Conservation (phyloP, 2,329 filamentous ascomycete genomes). For the Elsinoe perseae region DNA sequence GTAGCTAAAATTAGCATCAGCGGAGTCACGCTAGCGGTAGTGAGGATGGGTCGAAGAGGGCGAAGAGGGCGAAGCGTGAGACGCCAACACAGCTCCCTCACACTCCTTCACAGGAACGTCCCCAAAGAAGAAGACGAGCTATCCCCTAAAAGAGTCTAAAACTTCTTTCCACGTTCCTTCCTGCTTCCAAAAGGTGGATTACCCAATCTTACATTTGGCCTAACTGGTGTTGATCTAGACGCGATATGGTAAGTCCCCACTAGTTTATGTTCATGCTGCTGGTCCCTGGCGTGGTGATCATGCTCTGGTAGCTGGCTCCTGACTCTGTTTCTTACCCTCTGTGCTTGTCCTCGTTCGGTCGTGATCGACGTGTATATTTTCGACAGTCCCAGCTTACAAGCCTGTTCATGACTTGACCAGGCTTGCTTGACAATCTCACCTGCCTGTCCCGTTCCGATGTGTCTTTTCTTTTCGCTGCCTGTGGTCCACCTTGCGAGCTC, state of each 20-base stretch:
- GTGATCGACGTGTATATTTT: not conserved
- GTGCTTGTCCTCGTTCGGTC: not conserved
- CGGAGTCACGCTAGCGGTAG: slow-evolving; percentile 8
- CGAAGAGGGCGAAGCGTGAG: not conserved
- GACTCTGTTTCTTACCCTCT: not conserved
- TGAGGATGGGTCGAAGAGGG: not conserved
- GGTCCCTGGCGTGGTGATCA: not conserved
- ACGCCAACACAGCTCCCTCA: slow-evolving; percentile 5
- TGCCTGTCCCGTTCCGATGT: not conserved
- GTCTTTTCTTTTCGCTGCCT: not conserved
- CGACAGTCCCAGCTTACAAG: not conserved
- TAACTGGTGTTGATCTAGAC: not conserved
- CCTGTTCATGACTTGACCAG: not conserved
- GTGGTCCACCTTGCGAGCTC: not conserved
- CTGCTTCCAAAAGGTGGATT: not conserved
- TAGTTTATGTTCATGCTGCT: not conserved
- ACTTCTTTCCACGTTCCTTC: slow-evolving; percentile 10
- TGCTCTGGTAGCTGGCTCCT: not conserved
- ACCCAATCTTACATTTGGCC: not conserved
- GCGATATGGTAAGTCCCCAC: not conserved
- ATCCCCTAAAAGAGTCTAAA: not conserved
- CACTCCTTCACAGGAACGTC: too few relatives aligned
- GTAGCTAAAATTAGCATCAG: not conserved
- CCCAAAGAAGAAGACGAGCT: not conserved
- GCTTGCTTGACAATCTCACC: not conserved